Conservation (phyloP, 805 yeast genomes). For the Yarrowia sp. region DNA sequence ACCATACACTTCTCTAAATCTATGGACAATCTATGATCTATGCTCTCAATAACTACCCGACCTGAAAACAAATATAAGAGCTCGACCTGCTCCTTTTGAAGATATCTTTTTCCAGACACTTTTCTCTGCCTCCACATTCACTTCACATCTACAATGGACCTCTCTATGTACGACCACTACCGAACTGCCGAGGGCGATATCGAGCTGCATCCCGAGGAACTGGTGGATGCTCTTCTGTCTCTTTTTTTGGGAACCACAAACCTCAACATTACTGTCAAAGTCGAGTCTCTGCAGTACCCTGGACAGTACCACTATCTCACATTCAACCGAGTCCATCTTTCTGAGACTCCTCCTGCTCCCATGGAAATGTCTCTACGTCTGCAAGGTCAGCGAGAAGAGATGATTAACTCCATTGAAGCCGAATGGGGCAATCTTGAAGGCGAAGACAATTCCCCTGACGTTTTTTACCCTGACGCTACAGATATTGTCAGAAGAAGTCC, state of each 20-base stretch:
- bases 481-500: not conserved
- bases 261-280: not conserved
- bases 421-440: not conserved
- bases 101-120: too few species aligned
- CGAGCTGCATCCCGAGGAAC: not conserved
- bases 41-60: too few species aligned
- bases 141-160: not conserved
- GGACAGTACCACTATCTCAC: not conserved
- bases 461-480: not conserved
- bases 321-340: not conserved
- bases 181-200: not conserved
- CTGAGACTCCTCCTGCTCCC: not conserved
- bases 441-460: not conserved
- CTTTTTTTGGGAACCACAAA: not conserved
- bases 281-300: not conserved
- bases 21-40: too few species aligned
- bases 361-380: not conserved
- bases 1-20: too few species aligned
- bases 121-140: too few species aligned
- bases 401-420: not conserved
- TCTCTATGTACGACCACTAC: not conserved
- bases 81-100: too few species aligned
- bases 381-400: not conserved
- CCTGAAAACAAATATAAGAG: too few species aligned
- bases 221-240: not conserved